These are phyloP conservation scores for Fusarium armeniacum DNA, from an alignment of 2,329 filamentous ascomycete species.

Conservation along the genomic window DNA sequence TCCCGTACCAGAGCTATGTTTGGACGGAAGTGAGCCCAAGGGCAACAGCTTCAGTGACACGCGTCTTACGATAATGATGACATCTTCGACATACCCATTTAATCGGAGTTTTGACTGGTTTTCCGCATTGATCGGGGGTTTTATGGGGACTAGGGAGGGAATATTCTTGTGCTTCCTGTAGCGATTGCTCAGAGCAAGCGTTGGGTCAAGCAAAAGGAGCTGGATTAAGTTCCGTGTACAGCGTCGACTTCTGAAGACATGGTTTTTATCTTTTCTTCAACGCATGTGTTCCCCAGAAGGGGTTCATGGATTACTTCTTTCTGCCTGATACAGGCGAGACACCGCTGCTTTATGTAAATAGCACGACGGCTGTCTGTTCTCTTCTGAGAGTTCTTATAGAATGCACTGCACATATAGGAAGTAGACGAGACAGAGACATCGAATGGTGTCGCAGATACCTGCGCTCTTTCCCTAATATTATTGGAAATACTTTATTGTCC, in stretches of 20 bases:
- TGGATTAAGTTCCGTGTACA: slow-evolving; percentile 18
- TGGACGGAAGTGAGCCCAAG: slow-evolving; percentile 58
- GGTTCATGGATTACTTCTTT: slow-evolving; percentile 23
- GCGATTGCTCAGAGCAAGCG: slow-evolving; percentile 24
- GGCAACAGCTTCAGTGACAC: slow-evolving; percentile 30
- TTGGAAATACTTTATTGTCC: slow-evolving; percentile 30
- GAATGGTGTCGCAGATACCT: neutral
- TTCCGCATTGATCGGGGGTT: slow-evolving; percentile 43
- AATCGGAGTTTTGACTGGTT: slow-evolving; percentile 53
- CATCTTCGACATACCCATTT: slow-evolving; percentile 52
- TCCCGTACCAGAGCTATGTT: slow-evolving; percentile 82
- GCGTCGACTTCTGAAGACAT: slow-evolving; percentile 28
- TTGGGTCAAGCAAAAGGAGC: slow-evolving; percentile 17
- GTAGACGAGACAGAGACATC: slow-evolving; percentile 4
- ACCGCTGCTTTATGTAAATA: slow-evolving; percentile 14
- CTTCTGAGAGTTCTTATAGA: slow-evolving; percentile 38
- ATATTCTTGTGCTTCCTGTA: slow-evolving; percentile 33
- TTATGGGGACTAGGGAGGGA: slow-evolving; percentile 36
- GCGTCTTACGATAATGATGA: slow-evolving; percentile 52
- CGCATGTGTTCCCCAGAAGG: slow-evolving; percentile 31
- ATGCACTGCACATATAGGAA: slow-evolving; percentile 28
- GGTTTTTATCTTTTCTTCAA: slow-evolving; percentile 39
- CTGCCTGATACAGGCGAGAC: slow-evolving; percentile 22
- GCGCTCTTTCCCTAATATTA: slow-evolving; percentile 8
- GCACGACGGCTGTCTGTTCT: slow-evolving; percentile 20